These are phyloP conservation scores for Candida boidinii DNA, from an alignment of 805 yeast species.

Conservation along the genomic window DNA sequence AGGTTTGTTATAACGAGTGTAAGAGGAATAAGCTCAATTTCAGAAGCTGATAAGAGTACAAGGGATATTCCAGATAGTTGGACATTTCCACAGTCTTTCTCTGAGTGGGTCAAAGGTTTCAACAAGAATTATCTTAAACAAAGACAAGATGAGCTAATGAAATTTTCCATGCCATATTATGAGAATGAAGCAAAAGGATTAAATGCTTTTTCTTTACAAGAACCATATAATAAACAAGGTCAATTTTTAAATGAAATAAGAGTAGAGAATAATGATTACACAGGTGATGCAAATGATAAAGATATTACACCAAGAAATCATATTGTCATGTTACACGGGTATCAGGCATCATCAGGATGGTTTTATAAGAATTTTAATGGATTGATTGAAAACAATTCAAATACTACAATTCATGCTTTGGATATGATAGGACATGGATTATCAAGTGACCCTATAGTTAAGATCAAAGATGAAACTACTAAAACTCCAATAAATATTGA, in stretches of 20 bases:
- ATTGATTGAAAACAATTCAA: constrained; percentile 24
- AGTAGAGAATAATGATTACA: constrained; percentile 10
- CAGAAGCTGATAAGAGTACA: no score
- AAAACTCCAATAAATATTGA: constrained; percentile 17
- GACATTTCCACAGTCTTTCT: no score
- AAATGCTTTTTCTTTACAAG: not conserved
- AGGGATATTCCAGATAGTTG: no score
- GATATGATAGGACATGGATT: constrained; percentile 50
- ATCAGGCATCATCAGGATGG: constrained; percentile 48
- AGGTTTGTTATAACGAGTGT: no score
- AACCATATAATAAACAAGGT: constrained; percentile 2
- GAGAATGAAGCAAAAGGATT: not conserved
- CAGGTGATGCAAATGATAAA: constrained; percentile 1
- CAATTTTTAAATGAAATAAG: constrained; percentile 18
- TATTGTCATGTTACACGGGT: constrained; percentile 48
- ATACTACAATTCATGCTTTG: constrained; percentile 27
- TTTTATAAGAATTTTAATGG: constrained; percentile 45
- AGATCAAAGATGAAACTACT: constrained; percentile 12
- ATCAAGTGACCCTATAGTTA: constrained; percentile 36
- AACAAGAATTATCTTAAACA: no score
- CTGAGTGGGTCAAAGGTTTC: no score
- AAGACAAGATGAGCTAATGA: constrained; percentile 1
- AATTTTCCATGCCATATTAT: constrained; percentile 1
- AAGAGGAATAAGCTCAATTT: no score
- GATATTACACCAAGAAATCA: constrained; percentile 15